Conservation (phyloP, 805 yeast genomes). For the Myxozyma vanderwaltii region DNA sequence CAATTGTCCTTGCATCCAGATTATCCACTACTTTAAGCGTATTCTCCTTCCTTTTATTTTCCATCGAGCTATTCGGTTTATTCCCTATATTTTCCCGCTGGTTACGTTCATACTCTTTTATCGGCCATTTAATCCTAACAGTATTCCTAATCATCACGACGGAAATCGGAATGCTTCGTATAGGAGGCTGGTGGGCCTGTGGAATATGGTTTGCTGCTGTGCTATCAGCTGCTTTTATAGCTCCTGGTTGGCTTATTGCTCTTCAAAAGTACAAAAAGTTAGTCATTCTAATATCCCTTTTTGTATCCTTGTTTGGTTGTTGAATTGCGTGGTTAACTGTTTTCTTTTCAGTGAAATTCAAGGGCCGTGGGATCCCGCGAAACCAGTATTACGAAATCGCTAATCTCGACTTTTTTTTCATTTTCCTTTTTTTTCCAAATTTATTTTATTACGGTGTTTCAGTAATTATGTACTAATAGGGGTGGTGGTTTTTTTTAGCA, state of each 20-base stretch:
- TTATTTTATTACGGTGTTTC: background rate
- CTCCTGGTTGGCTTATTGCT: constrained; percentile 71
- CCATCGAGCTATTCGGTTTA: constrained; percentile 69
- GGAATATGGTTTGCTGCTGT: constrained; percentile 56
- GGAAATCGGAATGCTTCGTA: constrained; percentile 42
- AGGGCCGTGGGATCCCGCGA: constrained; percentile 93
- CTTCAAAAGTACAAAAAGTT: constrained; percentile 72
- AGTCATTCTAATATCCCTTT: background rate
- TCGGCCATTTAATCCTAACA: constrained; percentile 23
- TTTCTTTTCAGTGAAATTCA: constrained; percentile 58
- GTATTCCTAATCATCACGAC: constrained; percentile 36
- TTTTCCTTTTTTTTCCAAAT: background rate
- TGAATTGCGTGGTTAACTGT: background rate
- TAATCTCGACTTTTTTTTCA: background rate
- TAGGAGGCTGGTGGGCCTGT: constrained; percentile 49
- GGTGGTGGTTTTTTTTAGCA: too few relatives aligned
- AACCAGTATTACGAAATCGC: constrained; percentile 53
- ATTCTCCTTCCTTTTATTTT: constrained; percentile 76
- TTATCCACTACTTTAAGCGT: constrained; percentile 72
- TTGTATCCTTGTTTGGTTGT: background rate
- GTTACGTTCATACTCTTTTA: constrained; percentile 48
- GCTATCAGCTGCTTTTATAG: constrained; percentile 52
- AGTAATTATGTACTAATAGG: background rate
- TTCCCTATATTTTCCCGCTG: constrained; percentile 70
- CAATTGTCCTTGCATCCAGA: constrained; percentile 89